These are phyloP conservation scores for Dioszegia aurantiaca DNA, from an alignment of 768 basidiomycete species.

Conservation along the genomic window DNA sequence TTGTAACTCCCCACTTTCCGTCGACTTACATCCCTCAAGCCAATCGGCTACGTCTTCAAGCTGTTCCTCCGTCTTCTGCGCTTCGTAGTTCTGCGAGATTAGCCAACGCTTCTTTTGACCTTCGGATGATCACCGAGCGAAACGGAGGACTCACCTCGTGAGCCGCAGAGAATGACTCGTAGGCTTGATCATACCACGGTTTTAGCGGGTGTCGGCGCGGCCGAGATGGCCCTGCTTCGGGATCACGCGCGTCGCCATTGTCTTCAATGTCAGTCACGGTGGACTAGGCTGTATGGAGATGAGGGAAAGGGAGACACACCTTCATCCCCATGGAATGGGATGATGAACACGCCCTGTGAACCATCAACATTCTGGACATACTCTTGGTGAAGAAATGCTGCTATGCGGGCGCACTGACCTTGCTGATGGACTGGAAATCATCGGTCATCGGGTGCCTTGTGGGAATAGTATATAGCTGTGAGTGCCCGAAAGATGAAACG, in stretches of 20 bases:
- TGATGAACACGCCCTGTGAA: conserved; percentile 35
- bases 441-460: conserved; percentile 17
- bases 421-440: conserved; percentile 33
- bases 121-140: conserved; percentile 3
- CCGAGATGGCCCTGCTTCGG: conserved; percentile 28
- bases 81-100: conserved; percentile 25
- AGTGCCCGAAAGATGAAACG: neutral
- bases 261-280: neutral
- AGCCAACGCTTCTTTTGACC: too few relatives aligned
- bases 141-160: conserved; percentile 5
- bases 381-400: too few relatives aligned
- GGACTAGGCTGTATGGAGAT: too few relatives aligned
- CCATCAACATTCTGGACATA: too few relatives aligned
- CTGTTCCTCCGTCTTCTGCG: conserved; percentile 27
- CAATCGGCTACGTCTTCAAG: conserved; percentile 43
- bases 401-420: conserved; percentile 16
- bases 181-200: conserved; percentile 20
- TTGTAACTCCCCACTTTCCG: conserved; percentile 13
- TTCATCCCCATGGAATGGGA: conserved; percentile 24
- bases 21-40: conserved; percentile 26
- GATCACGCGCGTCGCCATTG: neutral
- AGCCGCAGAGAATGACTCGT: conserved; percentile 18
- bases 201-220: conserved; percentile 16
- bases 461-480: neutral
- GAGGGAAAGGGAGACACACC: neutral